Base-by-base conservation (phyloP, 2,329 filamentous ascomycete genomes). In the Monilinia vaccinii-corymbosi region DNA sequence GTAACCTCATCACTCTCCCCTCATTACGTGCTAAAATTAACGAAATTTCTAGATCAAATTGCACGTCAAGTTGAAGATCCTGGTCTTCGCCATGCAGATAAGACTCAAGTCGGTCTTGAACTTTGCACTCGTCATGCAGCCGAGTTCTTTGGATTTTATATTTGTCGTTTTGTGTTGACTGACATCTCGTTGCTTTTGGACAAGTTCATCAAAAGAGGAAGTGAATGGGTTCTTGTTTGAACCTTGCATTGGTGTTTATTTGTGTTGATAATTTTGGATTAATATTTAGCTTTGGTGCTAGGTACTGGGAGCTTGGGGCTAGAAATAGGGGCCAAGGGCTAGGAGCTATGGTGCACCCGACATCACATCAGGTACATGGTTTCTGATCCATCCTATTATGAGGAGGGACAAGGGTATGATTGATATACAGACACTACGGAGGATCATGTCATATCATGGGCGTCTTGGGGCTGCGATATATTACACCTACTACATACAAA, bases 71-170 rank as follows among this genome's bases (percentile, higher is more conserved):
- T 97, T 50, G 93, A 97, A 72, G 93, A 97, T 71, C 93, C 93
- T 7, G 93, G 93, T 11, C 81, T 97, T 58, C 89, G 89, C 67
- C 90, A 94, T 74, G 91, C 91, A 21, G 93, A 92, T 67, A 91
- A 91, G 69, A 97, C 94, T 10, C 92, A 97, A 71, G 92, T 99
- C 57, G 94, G 94, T 11, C 82, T 99, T 38, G 94, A 99, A 75
- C 81, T 99, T 45, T 94, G 91, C 72, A 91, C 91, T 40, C 84
- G 93, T 45, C 93, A 97, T 73, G 94, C 93, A 9, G 90, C 93
- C 38, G 94, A 99, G 74, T 99, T 99, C 75, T 99, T 99, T 73
- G 92, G 88, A 18, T 97, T 99, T 74, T 97, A 94, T 73, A 82
- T 99, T 32, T 97, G 93, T 74, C 87, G 94, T 21, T 99, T 99